These are phyloP conservation scores for Talaromyces funiculosus DNA, from an alignment of 2,329 filamentous ascomycete species.

Conservation along the genomic window DNA sequence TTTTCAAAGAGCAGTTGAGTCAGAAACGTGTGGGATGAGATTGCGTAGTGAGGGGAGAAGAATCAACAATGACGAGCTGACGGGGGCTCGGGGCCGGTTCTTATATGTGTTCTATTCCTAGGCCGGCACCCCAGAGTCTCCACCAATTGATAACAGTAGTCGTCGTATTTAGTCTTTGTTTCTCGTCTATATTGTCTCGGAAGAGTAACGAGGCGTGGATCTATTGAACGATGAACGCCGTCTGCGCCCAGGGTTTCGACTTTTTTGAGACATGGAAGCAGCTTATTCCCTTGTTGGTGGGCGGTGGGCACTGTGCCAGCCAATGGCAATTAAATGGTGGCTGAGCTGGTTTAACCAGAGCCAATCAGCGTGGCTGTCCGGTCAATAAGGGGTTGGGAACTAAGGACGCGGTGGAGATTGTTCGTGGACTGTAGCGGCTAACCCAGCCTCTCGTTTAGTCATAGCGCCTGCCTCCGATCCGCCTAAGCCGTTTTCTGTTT, in stretches of 20 bases:
- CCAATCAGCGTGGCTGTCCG: neutral
- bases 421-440: neutral
- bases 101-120: neutral
- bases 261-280: neutral
- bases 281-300: neutral
- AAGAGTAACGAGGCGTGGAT: neutral
- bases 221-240: conserved; percentile 1
- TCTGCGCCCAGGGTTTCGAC: neutral
- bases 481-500: neutral
- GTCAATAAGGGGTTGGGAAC: neutral
- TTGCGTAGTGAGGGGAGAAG: neutral
- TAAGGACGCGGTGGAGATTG: neutral
- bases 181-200: conserved; percentile 1
- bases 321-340: neutral
- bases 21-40: neutral
- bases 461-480: neutral
- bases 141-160: neutral
- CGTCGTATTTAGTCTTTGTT: neutral
- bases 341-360: neutral
- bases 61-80: neutral
- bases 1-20: neutral
- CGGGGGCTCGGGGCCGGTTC: neutral
- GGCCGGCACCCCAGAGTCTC: neutral
- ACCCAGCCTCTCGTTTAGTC: neutral
- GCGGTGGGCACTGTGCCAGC: neutral